phyloP scores from a whole-genome alignment of 805 yeast genomes.

The Wickerhamomyces hampshirensis region DNA sequence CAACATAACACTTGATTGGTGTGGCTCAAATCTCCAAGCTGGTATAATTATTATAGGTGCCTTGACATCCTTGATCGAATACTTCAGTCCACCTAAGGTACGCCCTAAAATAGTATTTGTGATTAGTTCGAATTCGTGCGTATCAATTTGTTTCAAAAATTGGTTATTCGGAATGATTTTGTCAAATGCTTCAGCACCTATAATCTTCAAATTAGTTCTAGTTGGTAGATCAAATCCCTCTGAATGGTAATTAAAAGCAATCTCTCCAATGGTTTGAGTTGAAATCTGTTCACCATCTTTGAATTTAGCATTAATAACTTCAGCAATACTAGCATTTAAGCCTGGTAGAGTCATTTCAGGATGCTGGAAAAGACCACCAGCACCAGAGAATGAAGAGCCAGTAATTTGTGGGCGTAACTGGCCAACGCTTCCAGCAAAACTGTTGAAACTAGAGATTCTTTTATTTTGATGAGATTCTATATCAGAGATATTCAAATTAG shows the following conservation, averaged over 20 bases:
- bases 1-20: constrained; percentile 81
- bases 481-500: constrained; percentile 36
- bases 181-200: constrained; percentile 37
- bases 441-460: constrained; percentile 23
- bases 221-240: constrained; percentile 31
- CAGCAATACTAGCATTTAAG: constrained; percentile 81
- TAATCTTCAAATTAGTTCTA: constrained; percentile 38
- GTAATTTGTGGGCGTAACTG: constrained; percentile 39
- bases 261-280: constrained; percentile 75
- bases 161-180: constrained; percentile 48
- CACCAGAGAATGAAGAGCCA: constrained; percentile 33
- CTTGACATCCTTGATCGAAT: constrained; percentile 46
- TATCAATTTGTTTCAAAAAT: constrained; percentile 46
- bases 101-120: constrained; percentile 51
- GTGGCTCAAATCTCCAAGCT: constrained; percentile 83
- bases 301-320: constrained; percentile 69
- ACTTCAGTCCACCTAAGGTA: constrained; percentile 79
- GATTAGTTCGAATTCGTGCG: constrained; percentile 38
- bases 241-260: constrained; percentile 68
- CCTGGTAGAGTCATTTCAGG: constrained; percentile 53
- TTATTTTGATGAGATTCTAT: constrained; percentile 23
- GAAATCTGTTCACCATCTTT: constrained; percentile 58
- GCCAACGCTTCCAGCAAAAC: constrained; percentile 25
- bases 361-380: constrained; percentile 39
- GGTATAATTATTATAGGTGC: constrained; percentile 75